A percentile compares a stretch with the other conserved stretches of the same genome.
Conservation (phyloP, 768 basidiomycete genomes). For the Boletus eberwhitei region DNA sequence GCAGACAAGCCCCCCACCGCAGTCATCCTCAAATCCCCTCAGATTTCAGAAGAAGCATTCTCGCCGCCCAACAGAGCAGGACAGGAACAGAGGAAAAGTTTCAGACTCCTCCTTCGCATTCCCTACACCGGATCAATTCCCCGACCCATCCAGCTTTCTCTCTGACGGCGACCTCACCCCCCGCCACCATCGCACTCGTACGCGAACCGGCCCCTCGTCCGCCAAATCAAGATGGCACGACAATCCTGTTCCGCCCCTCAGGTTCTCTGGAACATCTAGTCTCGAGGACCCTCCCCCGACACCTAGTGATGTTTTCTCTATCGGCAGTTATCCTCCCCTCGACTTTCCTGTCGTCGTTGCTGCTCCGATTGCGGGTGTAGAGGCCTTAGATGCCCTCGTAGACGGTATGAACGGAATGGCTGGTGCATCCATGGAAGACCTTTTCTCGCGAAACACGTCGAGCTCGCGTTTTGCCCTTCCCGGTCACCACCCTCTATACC, state of each 20-base stretch:
- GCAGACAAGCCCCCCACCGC: conserved; percentile 36
- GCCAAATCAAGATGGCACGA: conserved; percentile 41
- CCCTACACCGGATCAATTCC: conserved; percentile 25
- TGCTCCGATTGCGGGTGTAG: conserved; percentile 75
- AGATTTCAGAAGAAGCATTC: conserved; percentile 21
- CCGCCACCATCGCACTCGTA: conserved; percentile 46
- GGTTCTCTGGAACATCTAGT: conserved; percentile 68
- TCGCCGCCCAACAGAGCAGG: conserved; percentile 23
- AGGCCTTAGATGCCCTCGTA: conserved; percentile 85
- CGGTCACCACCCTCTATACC: conserved; percentile 71
- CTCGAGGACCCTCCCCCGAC: conserved; percentile 76
- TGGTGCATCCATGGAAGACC: conserved; percentile 54
- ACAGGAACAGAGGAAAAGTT: conserved; percentile 26
- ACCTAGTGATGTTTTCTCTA: conserved; percentile 46
- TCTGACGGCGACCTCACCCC: conserved; percentile 32
- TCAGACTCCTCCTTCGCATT: conserved; percentile 27
- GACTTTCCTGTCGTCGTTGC: conserved; percentile 67
- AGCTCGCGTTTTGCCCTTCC: conserved; percentile 53
- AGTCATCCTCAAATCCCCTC: conserved; percentile 15
- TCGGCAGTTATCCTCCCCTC: conserved; percentile 28
- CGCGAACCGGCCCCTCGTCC: conserved; percentile 56
- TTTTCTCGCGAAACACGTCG: conserved; percentile 43
- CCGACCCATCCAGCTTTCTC: conserved; percentile 26
- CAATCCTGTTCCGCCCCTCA: conserved; percentile 47
- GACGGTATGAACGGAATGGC: conserved; percentile 93